Evolutionary conservation across 768 basidiomycete genomes (phyloP).

Genomic region (Leucosporidium creatinivorum): DNA sequence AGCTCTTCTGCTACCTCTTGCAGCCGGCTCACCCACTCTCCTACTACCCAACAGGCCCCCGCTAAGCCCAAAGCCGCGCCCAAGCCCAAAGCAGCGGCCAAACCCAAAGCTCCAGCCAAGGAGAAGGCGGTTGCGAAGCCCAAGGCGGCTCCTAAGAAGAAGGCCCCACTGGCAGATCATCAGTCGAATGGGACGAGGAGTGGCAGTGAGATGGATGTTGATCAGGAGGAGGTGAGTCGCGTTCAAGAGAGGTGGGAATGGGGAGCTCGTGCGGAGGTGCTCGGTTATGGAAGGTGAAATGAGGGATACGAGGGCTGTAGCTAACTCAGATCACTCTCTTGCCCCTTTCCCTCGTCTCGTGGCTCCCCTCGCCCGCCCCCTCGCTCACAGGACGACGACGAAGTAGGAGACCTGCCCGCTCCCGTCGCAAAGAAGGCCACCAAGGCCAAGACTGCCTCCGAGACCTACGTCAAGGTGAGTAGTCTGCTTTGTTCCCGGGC

Average conservation of each 20-base stretch:
- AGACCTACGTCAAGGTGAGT: slow-evolving; percentile 30
- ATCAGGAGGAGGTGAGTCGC: slow-evolving; percentile 41
- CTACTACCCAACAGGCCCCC: neutral
- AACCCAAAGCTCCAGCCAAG: slow-evolving; percentile 45
- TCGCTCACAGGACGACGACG: slow-evolving; percentile 39
- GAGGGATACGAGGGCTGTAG: neutral
- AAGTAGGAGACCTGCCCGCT: slow-evolving; percentile 40
- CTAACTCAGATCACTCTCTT: neutral
- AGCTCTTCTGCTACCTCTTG: neutral
- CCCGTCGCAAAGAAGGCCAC: slow-evolving; percentile 35
- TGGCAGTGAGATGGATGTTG: slow-evolving; percentile 43
- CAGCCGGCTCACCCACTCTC: neutral
- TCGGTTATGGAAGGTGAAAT: too few relatives aligned
- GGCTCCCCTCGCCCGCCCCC: neutral
- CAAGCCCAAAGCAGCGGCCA: slow-evolving; percentile 37
- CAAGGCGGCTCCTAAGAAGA: slow-evolving; percentile 52
- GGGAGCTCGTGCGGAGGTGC: neutral
- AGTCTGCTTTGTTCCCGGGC: neutral
- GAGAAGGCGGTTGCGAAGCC: slow-evolving; percentile 54
- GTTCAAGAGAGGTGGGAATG: neutral
- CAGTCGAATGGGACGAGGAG: slow-evolving; percentile 11
- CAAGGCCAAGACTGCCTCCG: slow-evolving; percentile 33
- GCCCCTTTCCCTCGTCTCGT: neutral
- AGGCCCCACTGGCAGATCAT: slow-evolving; percentile 16
- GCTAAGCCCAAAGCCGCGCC: slow-evolving; percentile 22